phyloP scores from a whole-genome alignment of 805 yeast genomes.

The Pichia nanzhaoensis region DNA sequence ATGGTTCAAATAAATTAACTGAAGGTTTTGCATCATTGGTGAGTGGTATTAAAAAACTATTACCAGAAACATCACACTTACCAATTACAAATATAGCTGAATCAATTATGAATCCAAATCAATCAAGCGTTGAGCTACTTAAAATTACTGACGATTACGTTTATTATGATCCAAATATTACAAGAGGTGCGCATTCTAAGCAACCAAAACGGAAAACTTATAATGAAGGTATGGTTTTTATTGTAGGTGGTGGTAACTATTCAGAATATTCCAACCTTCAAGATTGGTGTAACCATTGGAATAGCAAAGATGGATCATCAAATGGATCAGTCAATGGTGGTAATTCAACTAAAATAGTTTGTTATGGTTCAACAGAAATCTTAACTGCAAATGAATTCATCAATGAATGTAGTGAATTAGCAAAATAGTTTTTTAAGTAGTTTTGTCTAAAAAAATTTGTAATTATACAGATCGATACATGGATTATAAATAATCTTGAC shows the following conservation, averaged over 20 bases:
- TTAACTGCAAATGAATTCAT: conserved; percentile 65
- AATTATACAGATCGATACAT: neutral
- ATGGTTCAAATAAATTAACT: conserved; percentile 58
- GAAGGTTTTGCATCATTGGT: conserved; percentile 89
- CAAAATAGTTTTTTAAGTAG: neutral
- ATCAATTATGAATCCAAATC: conserved; percentile 78
- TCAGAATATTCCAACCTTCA: conserved; percentile 90
- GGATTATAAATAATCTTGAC: conserved; percentile 22
- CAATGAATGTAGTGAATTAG: conserved; percentile 55
- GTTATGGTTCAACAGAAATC: conserved; percentile 83
- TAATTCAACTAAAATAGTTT: conserved; percentile 43
- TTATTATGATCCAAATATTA: conserved; percentile 79
- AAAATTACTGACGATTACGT: conserved; percentile 82
- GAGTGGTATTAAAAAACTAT: conserved; percentile 75
- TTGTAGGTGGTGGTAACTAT: conserved; percentile 96
- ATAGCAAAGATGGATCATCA: conserved; percentile 15
- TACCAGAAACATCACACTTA: conserved; percentile 82
- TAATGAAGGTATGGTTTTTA: conserved; percentile 79
- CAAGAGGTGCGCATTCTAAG: conserved; percentile 83
- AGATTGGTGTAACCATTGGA: conserved; percentile 56
- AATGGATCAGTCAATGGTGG: conserved; percentile 11
- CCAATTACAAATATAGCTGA: conserved; percentile 90
- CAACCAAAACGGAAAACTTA: conserved; percentile 82
- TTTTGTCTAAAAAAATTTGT: neutral
- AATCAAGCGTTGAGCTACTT: conserved; percentile 54